Percentiles rank a stretch among this genome's conserved stretches.
These are phyloP conservation scores for Geoglossum cookeanum DNA, from an alignment of 2,329 filamentous ascomycete genomes.

Conservation along the genomic window DNA sequence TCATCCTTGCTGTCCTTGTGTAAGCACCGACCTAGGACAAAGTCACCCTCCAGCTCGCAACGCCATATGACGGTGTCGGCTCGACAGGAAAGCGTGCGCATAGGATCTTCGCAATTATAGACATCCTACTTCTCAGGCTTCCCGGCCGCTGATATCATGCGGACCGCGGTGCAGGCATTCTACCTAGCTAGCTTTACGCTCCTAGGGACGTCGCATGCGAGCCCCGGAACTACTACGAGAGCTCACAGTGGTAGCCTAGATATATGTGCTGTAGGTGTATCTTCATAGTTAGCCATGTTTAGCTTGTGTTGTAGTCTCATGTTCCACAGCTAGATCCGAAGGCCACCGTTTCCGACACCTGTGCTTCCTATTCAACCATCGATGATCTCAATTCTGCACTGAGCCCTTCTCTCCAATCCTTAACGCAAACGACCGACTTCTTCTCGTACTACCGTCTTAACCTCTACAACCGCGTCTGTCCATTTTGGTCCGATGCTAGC, in stretches of 20 bases:
- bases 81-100: background rate
- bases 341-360: constrained; percentile 76
- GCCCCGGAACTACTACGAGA: constrained; percentile 19
- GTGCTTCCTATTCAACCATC: constrained; percentile 80
- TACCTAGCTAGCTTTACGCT: constrained; percentile 43
- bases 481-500: constrained; percentile 87
- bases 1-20: too few species aligned
- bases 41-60: background rate
- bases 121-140: background rate
- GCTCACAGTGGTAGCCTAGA: constrained; percentile 23
- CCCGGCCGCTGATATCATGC: constrained; percentile 22
- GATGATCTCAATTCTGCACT: constrained; percentile 64
- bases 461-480: constrained; percentile 82
- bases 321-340: constrained; percentile 58
- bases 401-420: constrained; percentile 55
- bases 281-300: constrained; percentile 12
- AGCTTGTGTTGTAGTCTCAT: constrained; percentile 11
- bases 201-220: constrained; percentile 29
- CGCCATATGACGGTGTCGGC: background rate
- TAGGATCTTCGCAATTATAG: background rate
- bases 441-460: constrained; percentile 96
- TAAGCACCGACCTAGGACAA: background rate
- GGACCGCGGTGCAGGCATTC: constrained; percentile 33
- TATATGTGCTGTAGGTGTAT: constrained; percentile 35
- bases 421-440: constrained; percentile 83